Conservation (phyloP, 768 basidiomycete species). For the Xanthoconium purpureum region DNA sequence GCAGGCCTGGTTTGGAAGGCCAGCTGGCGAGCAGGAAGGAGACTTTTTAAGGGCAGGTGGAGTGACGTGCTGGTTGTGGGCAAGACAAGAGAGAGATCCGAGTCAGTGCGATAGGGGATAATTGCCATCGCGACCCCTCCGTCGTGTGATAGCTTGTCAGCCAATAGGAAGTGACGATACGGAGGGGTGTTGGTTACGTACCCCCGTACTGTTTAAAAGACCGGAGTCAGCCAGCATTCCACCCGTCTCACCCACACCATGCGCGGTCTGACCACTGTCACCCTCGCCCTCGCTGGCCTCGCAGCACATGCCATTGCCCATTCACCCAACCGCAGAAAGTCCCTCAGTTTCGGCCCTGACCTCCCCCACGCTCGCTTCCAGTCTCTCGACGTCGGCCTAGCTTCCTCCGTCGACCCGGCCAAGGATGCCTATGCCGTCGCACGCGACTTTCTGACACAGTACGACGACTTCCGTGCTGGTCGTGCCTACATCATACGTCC, state of each 20-base stretch:
- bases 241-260: conserved; percentile 32
- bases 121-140: conserved; percentile 12
- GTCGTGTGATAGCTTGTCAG: conserved; percentile 17
- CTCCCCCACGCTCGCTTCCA: conserved; percentile 70
- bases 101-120: conserved; percentile 9
- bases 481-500: conserved; percentile 59
- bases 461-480: conserved; percentile 36
- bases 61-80: not conserved
- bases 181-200: conserved; percentile 21
- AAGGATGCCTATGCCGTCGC: conserved; percentile 63
- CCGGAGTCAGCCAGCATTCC: not conserved
- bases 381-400: conserved; percentile 37
- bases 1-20: not conserved
- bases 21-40: not conserved
- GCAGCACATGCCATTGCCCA: conserved; percentile 55
- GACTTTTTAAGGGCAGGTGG: not conserved
- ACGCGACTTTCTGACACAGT: conserved; percentile 48
- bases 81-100: conserved; percentile 2
- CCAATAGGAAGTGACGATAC: conserved; percentile 16
- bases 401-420: conserved; percentile 38
- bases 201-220: conserved; percentile 12
- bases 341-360: conserved; percentile 83
- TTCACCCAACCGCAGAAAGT: conserved; percentile 57
- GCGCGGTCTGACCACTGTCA: conserved; percentile 66
- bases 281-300: conserved; percentile 57